phyloP scores from a whole-genome alignment of 495 filamentous ascomycete species.

The Acidomyces sp. region DNA sequence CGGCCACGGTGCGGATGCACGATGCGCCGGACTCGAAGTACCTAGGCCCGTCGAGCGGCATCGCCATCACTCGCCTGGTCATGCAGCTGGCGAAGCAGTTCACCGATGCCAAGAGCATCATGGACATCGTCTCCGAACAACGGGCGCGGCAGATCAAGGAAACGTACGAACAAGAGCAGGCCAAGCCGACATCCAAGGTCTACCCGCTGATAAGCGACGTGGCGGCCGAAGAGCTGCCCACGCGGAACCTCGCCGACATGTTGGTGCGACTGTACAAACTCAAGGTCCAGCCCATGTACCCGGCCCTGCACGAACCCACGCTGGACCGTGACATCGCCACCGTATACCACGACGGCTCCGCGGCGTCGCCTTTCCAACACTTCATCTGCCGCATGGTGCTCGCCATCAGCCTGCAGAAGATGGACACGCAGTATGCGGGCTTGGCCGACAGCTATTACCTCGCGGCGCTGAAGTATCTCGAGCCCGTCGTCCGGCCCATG shows the following conservation, averaged over 20 bases:
- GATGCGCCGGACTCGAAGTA: constrained; percentile 77
- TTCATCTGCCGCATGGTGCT: constrained; percentile 80
- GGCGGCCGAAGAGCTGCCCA: constrained; percentile 56
- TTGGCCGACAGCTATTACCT: constrained; percentile 87
- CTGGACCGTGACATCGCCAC: constrained; percentile 64
- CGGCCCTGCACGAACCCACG: constrained; percentile 68
- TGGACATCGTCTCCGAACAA: constrained; percentile 69
- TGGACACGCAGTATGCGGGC: constrained; percentile 66
- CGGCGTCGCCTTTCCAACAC: constrained; percentile 55
- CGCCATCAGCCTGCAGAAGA: constrained; percentile 82
- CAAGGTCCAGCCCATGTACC: constrained; percentile 76
- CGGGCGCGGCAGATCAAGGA: constrained; percentile 45
- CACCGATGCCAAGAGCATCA: constrained; percentile 70
- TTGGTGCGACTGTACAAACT: constrained; percentile 68
- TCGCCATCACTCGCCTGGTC: constrained; percentile 81
- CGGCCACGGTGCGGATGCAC: constrained; percentile 57
- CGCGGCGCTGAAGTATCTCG: constrained; percentile 67
- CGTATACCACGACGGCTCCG: constrained; percentile 60
- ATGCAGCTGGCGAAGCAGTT: constrained; percentile 90
- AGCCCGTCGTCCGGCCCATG: constrained; percentile 63
- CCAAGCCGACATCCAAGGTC: constrained; percentile 50
- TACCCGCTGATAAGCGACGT: constrained; percentile 70
- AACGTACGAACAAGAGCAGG: constrained; percentile 41
- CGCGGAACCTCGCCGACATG: constrained; percentile 49
- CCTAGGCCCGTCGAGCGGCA: constrained; percentile 82